phyloP scores from a whole-genome alignment of 768 basidiomycete species.

The Naematelia aurantialba region DNA sequence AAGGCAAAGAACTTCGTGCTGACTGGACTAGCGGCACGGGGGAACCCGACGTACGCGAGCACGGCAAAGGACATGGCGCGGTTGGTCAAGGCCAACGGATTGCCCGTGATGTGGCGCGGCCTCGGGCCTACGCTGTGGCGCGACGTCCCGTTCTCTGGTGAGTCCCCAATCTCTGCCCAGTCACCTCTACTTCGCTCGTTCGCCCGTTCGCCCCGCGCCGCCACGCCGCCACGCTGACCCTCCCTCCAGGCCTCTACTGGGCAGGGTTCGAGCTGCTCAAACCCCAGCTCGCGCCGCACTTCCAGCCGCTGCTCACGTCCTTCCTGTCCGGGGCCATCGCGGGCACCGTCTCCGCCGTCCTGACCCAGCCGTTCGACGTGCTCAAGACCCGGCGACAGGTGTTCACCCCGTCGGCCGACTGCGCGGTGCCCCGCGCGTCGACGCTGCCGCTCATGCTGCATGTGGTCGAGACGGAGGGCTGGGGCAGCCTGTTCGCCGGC shows the following conservation, averaged over 20 bases:
- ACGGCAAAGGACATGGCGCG: constrained; percentile 55
- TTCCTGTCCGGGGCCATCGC: constrained; percentile 88
- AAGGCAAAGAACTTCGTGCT: no score
- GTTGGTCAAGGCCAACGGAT: constrained; percentile 63
- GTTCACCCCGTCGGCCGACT: constrained; percentile 45
- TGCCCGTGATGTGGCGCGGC: constrained; percentile 78
- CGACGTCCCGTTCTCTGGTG: constrained; percentile 93
- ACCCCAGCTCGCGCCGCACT: constrained; percentile 54
- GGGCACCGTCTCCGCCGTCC: constrained; percentile 74
- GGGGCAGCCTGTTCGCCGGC: constrained; percentile 74
- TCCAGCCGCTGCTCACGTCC: constrained; percentile 61
- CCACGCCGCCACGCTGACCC: background rate
- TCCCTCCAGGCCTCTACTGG: constrained; percentile 69
- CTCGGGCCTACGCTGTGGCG: constrained; percentile 90
- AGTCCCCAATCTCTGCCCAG: constrained; percentile 3
- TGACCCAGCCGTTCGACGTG: constrained; percentile 95
- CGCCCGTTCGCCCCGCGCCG: no score
- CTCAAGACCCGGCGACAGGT: constrained; percentile 92
- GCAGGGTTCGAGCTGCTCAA: constrained; percentile 87
- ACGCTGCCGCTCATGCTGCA: constrained; percentile 65
- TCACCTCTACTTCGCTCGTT: background rate
- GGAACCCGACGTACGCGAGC: constrained; percentile 43
- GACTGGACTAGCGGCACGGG: constrained; percentile 15
- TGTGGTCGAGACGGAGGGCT: constrained; percentile 75
- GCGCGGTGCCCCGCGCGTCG: constrained; percentile 49